Base-by-base conservation (phyloP, 2,329 filamentous ascomycete genomes). In the Furcasterigmium sp. region DNA sequence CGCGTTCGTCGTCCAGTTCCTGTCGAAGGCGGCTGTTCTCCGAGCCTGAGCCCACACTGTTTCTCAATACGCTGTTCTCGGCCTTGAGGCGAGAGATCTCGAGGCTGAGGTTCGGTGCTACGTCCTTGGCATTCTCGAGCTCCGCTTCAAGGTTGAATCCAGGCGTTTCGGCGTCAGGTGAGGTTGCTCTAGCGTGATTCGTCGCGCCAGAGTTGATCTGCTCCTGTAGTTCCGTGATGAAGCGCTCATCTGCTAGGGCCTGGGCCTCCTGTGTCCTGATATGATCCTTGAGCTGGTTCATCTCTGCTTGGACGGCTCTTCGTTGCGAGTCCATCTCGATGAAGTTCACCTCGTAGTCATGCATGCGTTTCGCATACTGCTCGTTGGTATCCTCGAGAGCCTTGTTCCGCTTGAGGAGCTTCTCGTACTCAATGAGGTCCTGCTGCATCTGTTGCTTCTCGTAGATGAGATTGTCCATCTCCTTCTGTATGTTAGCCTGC, bases 201-300 rank as follows among this genome's bases (percentile, higher is more conserved):
- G 43, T 20, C 19, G 57, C 59, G n/a, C 56, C 60, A 14, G 67
- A 59, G 39, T 70, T 66, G 25, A 79, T 53, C 53, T 80, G 76
- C 53, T 84, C 79, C 53, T 83, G 75, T 15, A 84, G 68, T 32
- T 83, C 77, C 41, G 67, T 68, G 43, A 81, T 75, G 40, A 74
- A 71, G 40, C 66, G 69, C 53, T 81, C 77, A 52, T 77, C 71
- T 29, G 70, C 64, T 52, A 57, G 63, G 49, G 68, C 63, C 49
- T 74, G 71, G 37, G 69, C 67, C 34, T 70, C 59, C 15, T 65
- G 49, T 32, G 49, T 55, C 47, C 64, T 57, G 34, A 68, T 50
- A 35, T 61, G 61, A 13, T 56, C 51, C 41, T 56, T 65, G 14
- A 75, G 53, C n/a, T 69, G 64, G 40, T 64, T 56, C 15, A 77